Base-by-base conservation (phyloP, 768 basidiomycete species). In the Termitomyces bulborhizus region DNA sequence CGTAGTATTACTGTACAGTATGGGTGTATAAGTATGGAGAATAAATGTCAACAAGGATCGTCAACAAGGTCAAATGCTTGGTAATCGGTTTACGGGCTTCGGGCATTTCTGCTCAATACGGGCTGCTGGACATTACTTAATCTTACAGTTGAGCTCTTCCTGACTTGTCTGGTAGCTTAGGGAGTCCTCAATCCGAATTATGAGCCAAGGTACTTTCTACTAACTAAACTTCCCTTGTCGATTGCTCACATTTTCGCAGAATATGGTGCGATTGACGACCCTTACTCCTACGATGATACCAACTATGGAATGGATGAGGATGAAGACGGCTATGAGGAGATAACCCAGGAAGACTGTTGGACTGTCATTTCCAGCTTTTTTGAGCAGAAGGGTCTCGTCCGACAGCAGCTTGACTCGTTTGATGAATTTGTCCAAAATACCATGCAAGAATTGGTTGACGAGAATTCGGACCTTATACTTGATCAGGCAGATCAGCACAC, bases 361-460 rank as follows among this genome's bases (percentile, higher is more conserved):
- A 85, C 88, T 40, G 88, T 99, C 67, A 98, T 98, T 64, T 88
- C 91, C 59, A 86, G 91, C 65, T 99, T 96, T 76, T 98, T 99
- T 70, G 88, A 93, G 59, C 90, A 93, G 69, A 97, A 96, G 70
- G 96, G 96, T 72, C 87, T 99, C 57, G 97, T 98, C 51, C 84
- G 93, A 46, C 97, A 99, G 68, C 97, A 99, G 69, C 84, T 98
- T 52, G 94, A 96, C 74, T 95, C 92, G 11, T 99, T 96, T 71
- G 94, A 99, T 68, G 96, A 98, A 73, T 99, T 98, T 65, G 92
- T 99, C 34, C 93, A 98, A 68, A 98, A 98, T 63, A 98, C 94
- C 13, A 97, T 99, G 94, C 96, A 98, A 72, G 97, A 98, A 69
- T 80, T 99, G 26, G 95, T 99, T 21, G 97, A 98, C 68, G 97